Evolutionary conservation across 352 stramenopile species (phyloP).

Genomic region (Phytophthora sansomeana): DNA sequence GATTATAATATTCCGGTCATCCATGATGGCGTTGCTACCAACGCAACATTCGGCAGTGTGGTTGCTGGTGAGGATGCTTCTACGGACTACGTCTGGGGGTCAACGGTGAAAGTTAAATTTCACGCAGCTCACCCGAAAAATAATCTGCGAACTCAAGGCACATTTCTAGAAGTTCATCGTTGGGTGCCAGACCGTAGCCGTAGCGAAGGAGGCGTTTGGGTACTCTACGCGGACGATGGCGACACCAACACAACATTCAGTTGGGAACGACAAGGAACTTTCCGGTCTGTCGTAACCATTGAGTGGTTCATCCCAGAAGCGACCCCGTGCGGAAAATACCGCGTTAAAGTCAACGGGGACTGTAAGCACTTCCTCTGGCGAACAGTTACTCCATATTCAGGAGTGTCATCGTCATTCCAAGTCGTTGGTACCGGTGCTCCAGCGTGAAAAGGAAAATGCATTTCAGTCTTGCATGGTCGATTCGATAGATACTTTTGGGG

Average conservation of each 20-base stretch:
- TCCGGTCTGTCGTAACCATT: constrained; percentile 72
- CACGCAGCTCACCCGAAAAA: constrained; percentile 87
- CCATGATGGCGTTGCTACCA: constrained; percentile 61
- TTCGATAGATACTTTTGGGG: no score
- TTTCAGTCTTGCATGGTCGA: not conserved
- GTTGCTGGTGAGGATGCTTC: constrained; percentile 52
- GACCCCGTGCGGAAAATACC: constrained; percentile 63
- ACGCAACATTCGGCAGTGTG: constrained; percentile 61
- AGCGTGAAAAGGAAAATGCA: constrained; percentile 5
- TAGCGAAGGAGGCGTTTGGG: constrained; percentile 59
- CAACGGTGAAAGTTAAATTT: constrained; percentile 69
- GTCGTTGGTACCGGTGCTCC: constrained; percentile 33
- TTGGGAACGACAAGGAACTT: constrained; percentile 76
- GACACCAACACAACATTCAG: constrained; percentile 79
- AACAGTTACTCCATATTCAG: constrained; percentile 58
- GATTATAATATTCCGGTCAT: constrained; percentile 85
- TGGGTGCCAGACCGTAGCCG: constrained; percentile 59
- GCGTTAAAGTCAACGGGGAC: constrained; percentile 84
- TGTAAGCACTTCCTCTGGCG: constrained; percentile 73
- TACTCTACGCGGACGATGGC: constrained; percentile 77
- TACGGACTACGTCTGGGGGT: constrained; percentile 50
- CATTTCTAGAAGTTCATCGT: constrained; percentile 82
- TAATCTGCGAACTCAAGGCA: constrained; percentile 75
- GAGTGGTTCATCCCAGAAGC: constrained; percentile 70
- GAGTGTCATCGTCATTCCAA: constrained; percentile 67